Base-by-base conservation (phyloP, 495 filamentous ascomycete species). In the Staphylotrichum tortipilum region DNA sequence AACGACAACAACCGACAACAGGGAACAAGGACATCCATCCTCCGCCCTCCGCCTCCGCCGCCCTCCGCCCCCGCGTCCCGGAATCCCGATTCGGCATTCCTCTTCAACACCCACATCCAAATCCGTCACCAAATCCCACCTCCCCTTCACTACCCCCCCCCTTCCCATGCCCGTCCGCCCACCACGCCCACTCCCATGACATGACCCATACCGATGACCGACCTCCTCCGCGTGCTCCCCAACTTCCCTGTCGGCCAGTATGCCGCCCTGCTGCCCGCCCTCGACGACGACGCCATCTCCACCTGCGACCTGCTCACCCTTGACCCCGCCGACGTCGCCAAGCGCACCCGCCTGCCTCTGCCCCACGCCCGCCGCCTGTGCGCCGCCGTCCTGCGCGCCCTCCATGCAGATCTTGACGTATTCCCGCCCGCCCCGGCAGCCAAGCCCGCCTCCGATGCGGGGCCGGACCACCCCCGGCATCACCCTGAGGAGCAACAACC, bases 281-380 rank as follows among this genome's bases (percentile, higher is more conserved):
- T 96, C 30, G 90, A 96, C 65, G 79, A 79, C 61, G 73, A 79
- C 61, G 65, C 71, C 24, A 72, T 96, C 60, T 88, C 84, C 6
- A 86, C 82, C 21, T 82, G 81, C 53, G 92, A 98, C 61, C 81
- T 98, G 30, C 75, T 98, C 57, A 86, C 86, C 1, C 81, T 94
- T 55, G 85, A 95, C 65, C 74, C 80, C 7, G 73, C 85, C 44
- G 88, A 94, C 58, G 78, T 98, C 59, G 87, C 88, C 41, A 91
- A 85, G 68, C 82, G 88, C 61, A 89, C 88, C 24, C 84, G 87
- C 54, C 75, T 94, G 6, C 88, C 90, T 3, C 70, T 89, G 7
- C 77, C 84, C 24, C 86, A 94, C 53, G 74, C 95, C 53, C 83
- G 79, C 58, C 78, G 83, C 28, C 73, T 96, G 22, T 74, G 74